Evolutionary conservation across 257 asterid genomes (phyloP), one percentile per base, ranked within the genome.

Genomic region (Ballota nigra): DNA sequence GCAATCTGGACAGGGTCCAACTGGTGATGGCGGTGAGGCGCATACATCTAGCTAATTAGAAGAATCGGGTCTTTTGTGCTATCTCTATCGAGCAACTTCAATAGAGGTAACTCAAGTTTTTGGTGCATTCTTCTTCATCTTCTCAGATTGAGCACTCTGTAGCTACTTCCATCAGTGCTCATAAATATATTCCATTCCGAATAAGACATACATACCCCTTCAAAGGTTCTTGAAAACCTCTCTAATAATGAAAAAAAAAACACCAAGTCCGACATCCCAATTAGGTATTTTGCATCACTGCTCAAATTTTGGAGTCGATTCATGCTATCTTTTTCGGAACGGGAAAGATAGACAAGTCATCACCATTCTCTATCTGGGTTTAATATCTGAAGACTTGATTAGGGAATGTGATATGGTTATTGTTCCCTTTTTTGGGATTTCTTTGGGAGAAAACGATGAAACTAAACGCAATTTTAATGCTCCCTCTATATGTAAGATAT

Each of bases 11-110:
- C 83, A 77, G 76, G 78, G 83, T 51, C 66, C 88, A 9, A 7
- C n/a, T 38, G 69, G 73, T 59, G 85, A 40, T 29, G 88, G 76
- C 60, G 82, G 80, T 73, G 91, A 79, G 85, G 72, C 74, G 74
- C 84, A 45, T 76, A 61, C 86, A 36, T 86, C 96, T 63, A 86
- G 81, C 84, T 86, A 83, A 87, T 77, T 60, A 38, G 65, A 74
- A 63, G 33, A 45, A 58, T 53, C 29, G 63, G 52, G 76, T 49
- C 47, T 28, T 74, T 62, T 40, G 23, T 74, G 62, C 67, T 58
- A 69, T 77, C 78, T 78, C 68, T 70, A 67, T 82, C 41, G 78
- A 77, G 70, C 68, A 8, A 40, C 72, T 53, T 73, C 69, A 68
- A 38, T 16, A 28, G 36, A 60, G 68, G 55, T 16, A 57, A 38